Evolutionary conservation across 306 rosid species (phyloP).

Genomic region (Dalbergia oliveri): DNA sequence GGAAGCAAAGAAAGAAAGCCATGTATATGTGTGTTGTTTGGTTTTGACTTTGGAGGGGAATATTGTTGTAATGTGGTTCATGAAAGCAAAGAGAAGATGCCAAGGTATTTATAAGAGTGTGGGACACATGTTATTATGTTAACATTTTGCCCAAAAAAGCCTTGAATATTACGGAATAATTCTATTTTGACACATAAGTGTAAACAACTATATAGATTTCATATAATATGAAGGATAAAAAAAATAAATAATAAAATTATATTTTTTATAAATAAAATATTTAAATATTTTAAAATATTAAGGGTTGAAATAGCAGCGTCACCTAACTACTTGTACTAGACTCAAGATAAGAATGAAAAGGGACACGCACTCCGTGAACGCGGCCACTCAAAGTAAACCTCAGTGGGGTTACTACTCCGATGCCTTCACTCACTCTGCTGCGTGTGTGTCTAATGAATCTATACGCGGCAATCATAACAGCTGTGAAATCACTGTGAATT

Average conservation of each 20-base stretch:
- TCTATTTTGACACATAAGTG: no score
- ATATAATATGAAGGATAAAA: no score
- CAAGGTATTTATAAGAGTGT: slow-evolving; percentile 24
- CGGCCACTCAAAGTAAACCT: slow-evolving; percentile 43
- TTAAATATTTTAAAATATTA: no score
- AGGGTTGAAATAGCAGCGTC: no score
- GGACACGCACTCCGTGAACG: slow-evolving; percentile 45
- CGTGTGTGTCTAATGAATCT: background rate
- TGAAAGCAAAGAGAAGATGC: slow-evolving; percentile 6
- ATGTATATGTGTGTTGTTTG: slow-evolving; percentile 33
- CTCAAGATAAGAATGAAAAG: slow-evolving; percentile 53
- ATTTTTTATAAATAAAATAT: no score
- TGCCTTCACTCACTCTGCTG: slow-evolving; percentile 52
- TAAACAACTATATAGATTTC: no score
- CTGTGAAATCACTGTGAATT: slow-evolving; percentile 17
- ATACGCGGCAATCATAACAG: slow-evolving; percentile 38
- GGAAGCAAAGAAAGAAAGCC: slow-evolving; percentile 55
- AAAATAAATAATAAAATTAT: no score
- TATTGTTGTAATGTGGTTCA: slow-evolving; percentile 6
- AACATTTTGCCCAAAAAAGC: slow-evolving; percentile 45
- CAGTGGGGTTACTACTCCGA: slow-evolving; percentile 33
- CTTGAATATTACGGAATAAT: no score
- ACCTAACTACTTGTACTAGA: no score
- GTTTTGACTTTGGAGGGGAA: background rate
- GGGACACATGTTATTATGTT: slow-evolving; percentile 52